Evolutionary conservation across 176 grass and related monocot species (phyloP).

Genomic region (Zea luxurians): DNA sequence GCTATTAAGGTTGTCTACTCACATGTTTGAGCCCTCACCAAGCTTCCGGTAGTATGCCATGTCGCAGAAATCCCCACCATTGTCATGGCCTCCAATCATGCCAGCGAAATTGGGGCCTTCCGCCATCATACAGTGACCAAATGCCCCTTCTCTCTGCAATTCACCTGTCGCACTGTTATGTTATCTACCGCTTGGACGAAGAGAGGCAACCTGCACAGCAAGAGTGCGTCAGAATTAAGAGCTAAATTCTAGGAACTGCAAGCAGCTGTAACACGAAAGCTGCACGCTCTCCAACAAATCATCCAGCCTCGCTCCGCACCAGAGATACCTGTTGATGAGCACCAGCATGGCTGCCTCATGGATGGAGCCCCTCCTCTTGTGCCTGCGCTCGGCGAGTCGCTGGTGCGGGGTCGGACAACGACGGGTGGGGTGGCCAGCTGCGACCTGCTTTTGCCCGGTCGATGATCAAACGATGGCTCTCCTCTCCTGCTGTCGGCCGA

Average conservation of each 20-base stretch:
- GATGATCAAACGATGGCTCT: too few species aligned
- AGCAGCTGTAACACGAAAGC: background rate
- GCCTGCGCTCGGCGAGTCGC: too few species aligned
- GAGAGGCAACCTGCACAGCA: background rate
- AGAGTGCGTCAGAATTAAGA: background rate
- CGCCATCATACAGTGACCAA: slow-evolving; percentile 32
- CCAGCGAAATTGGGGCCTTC: slow-evolving; percentile 60
- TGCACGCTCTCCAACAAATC: background rate
- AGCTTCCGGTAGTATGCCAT: slow-evolving; percentile 73
- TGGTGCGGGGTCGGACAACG: too few species aligned
- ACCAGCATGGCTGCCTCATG: too few species aligned
- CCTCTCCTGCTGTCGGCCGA: too few species aligned
- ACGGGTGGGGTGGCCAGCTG: too few species aligned
- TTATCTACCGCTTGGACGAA: background rate
- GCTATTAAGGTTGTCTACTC: too few species aligned
- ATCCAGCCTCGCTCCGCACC: background rate
- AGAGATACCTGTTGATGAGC: too few species aligned
- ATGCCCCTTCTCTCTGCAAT: background rate
- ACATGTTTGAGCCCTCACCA: slow-evolving; percentile 73
- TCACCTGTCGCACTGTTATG: background rate
- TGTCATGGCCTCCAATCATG: slow-evolving; percentile 40
- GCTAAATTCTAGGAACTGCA: background rate
- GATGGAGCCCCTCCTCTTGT: too few species aligned
- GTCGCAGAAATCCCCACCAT: slow-evolving; percentile 51
- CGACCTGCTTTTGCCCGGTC: too few species aligned